Base-by-base conservation (phyloP, 2,329 filamentous ascomycete species). In the Didymella keratinophila region DNA sequence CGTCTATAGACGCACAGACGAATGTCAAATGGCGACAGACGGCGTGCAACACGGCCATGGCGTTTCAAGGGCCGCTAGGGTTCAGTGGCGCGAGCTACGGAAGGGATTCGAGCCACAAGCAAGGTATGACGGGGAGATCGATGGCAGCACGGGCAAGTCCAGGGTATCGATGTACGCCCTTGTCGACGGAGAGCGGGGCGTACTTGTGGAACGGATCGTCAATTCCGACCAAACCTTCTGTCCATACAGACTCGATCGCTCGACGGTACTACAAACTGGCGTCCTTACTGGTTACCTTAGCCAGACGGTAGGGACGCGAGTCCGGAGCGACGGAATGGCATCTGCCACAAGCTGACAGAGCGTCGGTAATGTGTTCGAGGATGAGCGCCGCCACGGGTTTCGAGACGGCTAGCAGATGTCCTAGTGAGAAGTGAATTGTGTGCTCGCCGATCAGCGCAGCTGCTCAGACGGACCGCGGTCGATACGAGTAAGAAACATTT, bases 101-200 rank as follows among this genome's bases (percentile, higher is more conserved):
- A 72, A 71, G 71, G 71, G 68, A 75, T 74, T 72, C 70, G 66
- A 69, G 71, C 73, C 71, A 68, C 65, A 51, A 57, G 65, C 69
- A 70, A 71, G 71, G 68, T 67, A 71, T 59, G 65, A 71, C 67
- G 61, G 65, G 68, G 66, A 72, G 72, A 75, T 75, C 68, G 69
- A 71, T 69, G 66, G 67, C 65, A 68, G 68, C 70, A 73, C 68
- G 68, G 71, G 65, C 71, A 68, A 53, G 58, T 58, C 60, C 60
- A 64, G 64, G 64, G 63, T 63, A 63, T 56, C 37, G 60, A 55
- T 57, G 47, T 64, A 51, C 60, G 64, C 61, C 71, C 70, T 65
- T 69, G 71, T 70, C 63, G 61, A 63, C 67, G 67, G 69, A 63
- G 68, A 63, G 66, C 71, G 72, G 73, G 71, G 71, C 66, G 71